These are phyloP conservation scores for Aureobasidium mangrovei DNA, from an alignment of 2,329 filamentous ascomycete genomes.

Conservation along the genomic window DNA sequence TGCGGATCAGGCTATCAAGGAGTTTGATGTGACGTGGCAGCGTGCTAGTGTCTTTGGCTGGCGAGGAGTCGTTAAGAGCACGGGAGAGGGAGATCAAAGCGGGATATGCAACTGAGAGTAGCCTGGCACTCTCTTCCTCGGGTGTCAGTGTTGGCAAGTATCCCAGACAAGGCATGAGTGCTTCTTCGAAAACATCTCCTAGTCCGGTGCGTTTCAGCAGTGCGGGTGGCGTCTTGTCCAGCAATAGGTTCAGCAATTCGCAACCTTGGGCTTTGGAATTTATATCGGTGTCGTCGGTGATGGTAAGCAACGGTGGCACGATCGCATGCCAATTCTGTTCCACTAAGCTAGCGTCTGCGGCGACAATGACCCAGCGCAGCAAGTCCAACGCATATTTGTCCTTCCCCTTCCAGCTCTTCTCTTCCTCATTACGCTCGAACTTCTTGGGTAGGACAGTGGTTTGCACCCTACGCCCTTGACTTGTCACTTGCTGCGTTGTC, in stretches of 20 bases:
- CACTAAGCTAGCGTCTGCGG: conserved; percentile 43
- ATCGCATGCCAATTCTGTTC: conserved; percentile 57
- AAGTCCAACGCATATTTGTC: conserved; percentile 45
- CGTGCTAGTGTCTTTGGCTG: conserved; percentile 18
- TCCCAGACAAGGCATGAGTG: conserved; percentile 62
- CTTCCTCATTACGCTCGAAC: conserved; percentile 26
- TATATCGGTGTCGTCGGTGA: conserved; percentile 55
- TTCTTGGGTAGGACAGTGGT: conserved; percentile 32
- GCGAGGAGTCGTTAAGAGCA: conserved; percentile 19
- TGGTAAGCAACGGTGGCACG: conserved; percentile 59
- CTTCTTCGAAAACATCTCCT: conserved; percentile 57
- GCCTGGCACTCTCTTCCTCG: conserved; percentile 55
- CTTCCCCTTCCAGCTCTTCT: conserved; percentile 53
- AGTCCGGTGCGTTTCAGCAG: conserved; percentile 57
- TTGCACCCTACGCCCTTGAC: conserved; percentile 48
- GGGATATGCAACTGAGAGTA: conserved; percentile 59
- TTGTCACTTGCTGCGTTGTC: conserved; percentile 46
- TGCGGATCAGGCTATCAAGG: conserved; percentile 38
- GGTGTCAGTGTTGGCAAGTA: conserved; percentile 71
- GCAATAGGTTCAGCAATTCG: conserved; percentile 44
- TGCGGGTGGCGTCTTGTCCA: conserved; percentile 44
- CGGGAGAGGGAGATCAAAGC: conserved; percentile 51
- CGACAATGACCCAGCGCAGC: conserved; percentile 52
- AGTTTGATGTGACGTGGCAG: conserved; percentile 23
- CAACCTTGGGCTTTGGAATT: conserved; percentile 50